A percentile compares a stretch with the other conserved stretches of the same genome.
phyloP scores from a whole-genome alignment of 495 filamentous ascomycete genomes.

The Podospora pseudopauciseta region DNA sequence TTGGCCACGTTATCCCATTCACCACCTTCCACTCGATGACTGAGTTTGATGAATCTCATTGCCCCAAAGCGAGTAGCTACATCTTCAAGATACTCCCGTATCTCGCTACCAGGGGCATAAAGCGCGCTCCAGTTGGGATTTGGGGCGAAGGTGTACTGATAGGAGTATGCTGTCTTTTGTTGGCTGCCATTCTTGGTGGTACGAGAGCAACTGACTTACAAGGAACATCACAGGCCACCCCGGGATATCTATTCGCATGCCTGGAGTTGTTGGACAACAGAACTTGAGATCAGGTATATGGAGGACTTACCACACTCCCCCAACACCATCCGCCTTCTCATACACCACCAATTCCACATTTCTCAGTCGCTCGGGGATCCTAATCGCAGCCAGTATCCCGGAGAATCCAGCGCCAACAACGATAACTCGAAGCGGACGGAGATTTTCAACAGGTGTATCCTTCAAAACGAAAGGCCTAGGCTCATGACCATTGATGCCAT shows the following conservation, averaged over 20 bases:
- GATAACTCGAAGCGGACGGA: conserved; percentile 44
- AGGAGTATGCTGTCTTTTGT: conserved; percentile 42
- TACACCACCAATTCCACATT: conserved; percentile 44
- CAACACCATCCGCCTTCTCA: conserved; percentile 42
- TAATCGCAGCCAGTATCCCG: conserved; percentile 44
- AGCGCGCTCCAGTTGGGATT: conserved; percentile 61
- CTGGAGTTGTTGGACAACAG: conserved; percentile 9
- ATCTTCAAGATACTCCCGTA: conserved; percentile 55
- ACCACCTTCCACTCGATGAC: conserved; percentile 37
- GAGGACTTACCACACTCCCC: conserved; percentile 40
- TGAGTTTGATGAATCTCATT: conserved; percentile 44
- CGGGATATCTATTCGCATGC: conserved; percentile 46
- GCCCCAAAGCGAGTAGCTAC: conserved; percentile 59
- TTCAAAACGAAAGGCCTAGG: conserved; percentile 33
- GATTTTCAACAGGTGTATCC: conserved; percentile 42
- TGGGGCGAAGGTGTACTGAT: conserved; percentile 66
- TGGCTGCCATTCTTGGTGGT: neutral
- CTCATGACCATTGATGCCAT: neutral
- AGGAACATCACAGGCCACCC: conserved; percentile 39
- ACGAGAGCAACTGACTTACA: conserved; percentile 21
- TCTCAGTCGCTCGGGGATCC: conserved; percentile 42
- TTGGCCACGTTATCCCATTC: conserved; percentile 53
- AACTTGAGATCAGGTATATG: neutral
- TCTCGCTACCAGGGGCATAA: conserved; percentile 62
- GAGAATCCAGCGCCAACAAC: conserved; percentile 50